These are phyloP conservation scores for Curvularia verruculosa DNA, from an alignment of 2,329 filamentous ascomycete species.

Conservation along the genomic window DNA sequence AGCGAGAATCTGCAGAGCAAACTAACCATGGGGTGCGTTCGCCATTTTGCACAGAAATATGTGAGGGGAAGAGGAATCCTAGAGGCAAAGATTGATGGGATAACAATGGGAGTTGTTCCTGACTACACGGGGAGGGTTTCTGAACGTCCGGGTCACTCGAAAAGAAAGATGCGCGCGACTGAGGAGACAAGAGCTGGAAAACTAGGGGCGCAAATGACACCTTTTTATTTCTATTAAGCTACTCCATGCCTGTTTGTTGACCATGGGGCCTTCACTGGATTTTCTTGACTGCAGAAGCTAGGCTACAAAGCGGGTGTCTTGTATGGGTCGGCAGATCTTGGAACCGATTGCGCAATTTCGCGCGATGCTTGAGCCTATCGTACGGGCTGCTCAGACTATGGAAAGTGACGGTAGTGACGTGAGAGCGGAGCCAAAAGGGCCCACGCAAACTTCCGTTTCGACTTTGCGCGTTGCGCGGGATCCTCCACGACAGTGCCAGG, in stretches of 20 bases:
- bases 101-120: conserved; percentile 2
- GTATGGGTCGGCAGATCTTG: conserved; percentile 43
- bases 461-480: conserved; percentile 4
- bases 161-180: conserved; percentile 13
- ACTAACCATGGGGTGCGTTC: conserved; percentile 59
- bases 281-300: conserved; percentile 27
- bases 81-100: neutral
- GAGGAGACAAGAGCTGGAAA: conserved; percentile 6
- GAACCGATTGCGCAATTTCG: conserved; percentile 49
- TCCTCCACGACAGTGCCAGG: conserved; percentile 7
- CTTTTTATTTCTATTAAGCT: conserved; percentile 22
- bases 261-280: conserved; percentile 10
- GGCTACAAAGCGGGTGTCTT: conserved; percentile 23
- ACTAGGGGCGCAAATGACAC: neutral
- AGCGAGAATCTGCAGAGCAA: conserved; percentile 1
- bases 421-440: conserved; percentile 12
- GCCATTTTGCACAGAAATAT: conserved; percentile 49
- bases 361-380: conserved; percentile 33
- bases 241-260: conserved; percentile 16
- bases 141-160: conserved; percentile 6
- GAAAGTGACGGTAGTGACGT: conserved; percentile 13
- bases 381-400: conserved; percentile 8
- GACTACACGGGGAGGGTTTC: neutral
- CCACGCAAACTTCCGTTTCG: neutral
- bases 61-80: neutral